A percentile compares a stretch with the other conserved stretches of the same genome.
These are phyloP conservation scores for Trichoderma aggressivum DNA, from an alignment of 2,329 filamentous ascomycete species.

Conservation along the genomic window DNA sequence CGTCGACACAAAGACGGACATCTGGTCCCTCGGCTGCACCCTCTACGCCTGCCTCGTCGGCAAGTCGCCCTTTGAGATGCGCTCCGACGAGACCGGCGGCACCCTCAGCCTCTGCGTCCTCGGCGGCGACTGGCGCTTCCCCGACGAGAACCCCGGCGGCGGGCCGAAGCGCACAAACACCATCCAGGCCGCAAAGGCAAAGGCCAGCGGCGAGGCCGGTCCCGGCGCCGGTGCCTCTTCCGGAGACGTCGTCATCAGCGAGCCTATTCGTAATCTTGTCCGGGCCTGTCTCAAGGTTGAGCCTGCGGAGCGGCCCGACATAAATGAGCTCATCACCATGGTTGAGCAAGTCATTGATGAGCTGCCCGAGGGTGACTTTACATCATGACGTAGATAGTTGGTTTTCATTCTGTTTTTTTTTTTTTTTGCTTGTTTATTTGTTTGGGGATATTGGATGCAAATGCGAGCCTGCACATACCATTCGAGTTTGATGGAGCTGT, in stretches of 20 bases:
- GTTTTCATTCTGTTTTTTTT: neutral
- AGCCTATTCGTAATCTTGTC: slow-evolving; percentile 82
- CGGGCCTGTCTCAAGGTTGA: slow-evolving; percentile 83
- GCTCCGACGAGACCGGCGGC: slow-evolving; percentile 93
- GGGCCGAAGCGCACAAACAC: slow-evolving; percentile 42
- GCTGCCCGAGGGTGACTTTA: slow-evolving; percentile 45
- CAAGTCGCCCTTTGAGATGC: slow-evolving; percentile 94
- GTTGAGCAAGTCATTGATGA: slow-evolving; percentile 70
- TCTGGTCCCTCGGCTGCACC: slow-evolving; percentile 97
- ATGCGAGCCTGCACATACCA: slow-evolving; percentile 6
- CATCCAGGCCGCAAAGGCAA: slow-evolving; percentile 34
- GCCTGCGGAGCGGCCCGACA: slow-evolving; percentile 80
- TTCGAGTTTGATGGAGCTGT: neutral
- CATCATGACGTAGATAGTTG: slow-evolving; percentile 19
- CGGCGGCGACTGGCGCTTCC: slow-evolving; percentile 94
- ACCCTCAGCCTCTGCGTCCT: slow-evolving; percentile 89
- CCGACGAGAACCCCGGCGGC: slow-evolving; percentile 71
- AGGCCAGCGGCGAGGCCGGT: slow-evolving; percentile 27
- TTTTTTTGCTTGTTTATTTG: neutral
- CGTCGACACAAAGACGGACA: slow-evolving; percentile 95
- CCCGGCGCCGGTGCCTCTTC: slow-evolving; percentile 22
- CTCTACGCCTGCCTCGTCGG: slow-evolving; percentile 94
- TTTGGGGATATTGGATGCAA: neutral
- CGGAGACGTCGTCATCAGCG: slow-evolving; percentile 61
- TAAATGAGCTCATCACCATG: slow-evolving; percentile 75